Conservation (phyloP, 108 stramenopile species). For the Heterococcus sp. region DNA sequence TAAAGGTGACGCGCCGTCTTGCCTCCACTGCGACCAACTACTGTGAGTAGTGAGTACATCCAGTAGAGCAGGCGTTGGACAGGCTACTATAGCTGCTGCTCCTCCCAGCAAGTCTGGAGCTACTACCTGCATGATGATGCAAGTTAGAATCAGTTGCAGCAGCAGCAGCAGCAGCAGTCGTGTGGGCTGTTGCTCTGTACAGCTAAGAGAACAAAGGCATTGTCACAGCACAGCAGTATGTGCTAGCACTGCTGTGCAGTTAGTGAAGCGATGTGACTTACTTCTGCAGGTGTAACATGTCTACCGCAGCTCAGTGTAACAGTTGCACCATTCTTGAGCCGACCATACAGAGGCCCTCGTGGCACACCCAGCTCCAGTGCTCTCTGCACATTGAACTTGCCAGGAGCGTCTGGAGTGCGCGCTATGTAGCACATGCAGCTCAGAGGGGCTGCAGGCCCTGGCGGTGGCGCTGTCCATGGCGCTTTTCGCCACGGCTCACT, state of each 20-base stretch:
- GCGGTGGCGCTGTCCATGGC: not conserved
- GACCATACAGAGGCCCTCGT: slow-evolving; percentile 20
- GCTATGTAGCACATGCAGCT: slow-evolving; percentile 31
- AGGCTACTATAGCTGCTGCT: slow-evolving; percentile 9
- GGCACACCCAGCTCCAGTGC: slow-evolving; percentile 21
- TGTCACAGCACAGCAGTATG: too few relatives aligned
- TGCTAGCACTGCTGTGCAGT: too few relatives aligned
- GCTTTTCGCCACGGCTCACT: not conserved
- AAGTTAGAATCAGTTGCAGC: too few relatives aligned
- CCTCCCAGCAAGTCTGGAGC: not conserved
- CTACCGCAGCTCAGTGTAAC: slow-evolving; percentile 18
- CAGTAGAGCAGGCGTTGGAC: slow-evolving; percentile 18
- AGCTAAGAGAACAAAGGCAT: too few relatives aligned
- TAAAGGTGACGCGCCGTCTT: not conserved
- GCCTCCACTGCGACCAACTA: slow-evolving; percentile 2
- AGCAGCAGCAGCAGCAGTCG: too few relatives aligned
- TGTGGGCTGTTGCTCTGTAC: too few relatives aligned
- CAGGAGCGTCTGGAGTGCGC: slow-evolving; percentile 12
- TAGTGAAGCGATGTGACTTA: too few relatives aligned
- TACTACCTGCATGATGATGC: slow-evolving; percentile 12
- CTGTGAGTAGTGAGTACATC: slow-evolving; percentile 11
- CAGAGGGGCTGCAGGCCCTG: not conserved
- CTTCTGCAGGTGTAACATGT: slow-evolving; percentile 10
- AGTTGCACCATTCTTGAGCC: slow-evolving; percentile 30
- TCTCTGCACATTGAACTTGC: slow-evolving; percentile 26